Percentiles rank a stretch among this genome's conserved stretches.
These are phyloP conservation scores for Populus hybrid DNA, from an alignment of 441 rosid genomes.

Conservation along the genomic window DNA sequence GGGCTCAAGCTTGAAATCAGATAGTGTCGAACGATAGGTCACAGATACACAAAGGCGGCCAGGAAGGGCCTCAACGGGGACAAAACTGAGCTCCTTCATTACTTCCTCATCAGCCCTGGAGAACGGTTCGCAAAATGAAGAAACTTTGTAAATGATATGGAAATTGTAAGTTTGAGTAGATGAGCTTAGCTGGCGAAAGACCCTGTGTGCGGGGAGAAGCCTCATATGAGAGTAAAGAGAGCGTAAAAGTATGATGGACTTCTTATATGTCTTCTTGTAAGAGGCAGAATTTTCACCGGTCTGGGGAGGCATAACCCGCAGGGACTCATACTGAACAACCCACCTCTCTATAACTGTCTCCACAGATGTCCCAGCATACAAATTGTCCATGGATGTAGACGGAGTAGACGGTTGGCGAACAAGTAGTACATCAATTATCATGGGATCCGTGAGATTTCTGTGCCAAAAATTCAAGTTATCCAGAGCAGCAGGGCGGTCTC, in stretches of 20 bases:
- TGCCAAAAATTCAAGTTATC: slow-evolving; percentile 78
- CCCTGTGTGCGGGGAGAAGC: slow-evolving; percentile 73
- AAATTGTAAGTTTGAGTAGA: too few species aligned
- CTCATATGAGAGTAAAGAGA: slow-evolving; percentile 72
- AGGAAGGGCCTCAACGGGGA: too few species aligned
- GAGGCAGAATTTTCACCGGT: slow-evolving; percentile 21
- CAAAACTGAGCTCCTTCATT: too few species aligned
- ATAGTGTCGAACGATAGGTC: too few species aligned
- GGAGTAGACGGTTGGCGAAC: slow-evolving; percentile 37
- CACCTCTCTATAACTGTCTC: slow-evolving; percentile 89
- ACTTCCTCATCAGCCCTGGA: too few species aligned
- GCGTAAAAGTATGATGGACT: slow-evolving; percentile 63
- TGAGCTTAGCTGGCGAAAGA: slow-evolving; percentile 64
- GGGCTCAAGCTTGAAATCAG: too few species aligned
- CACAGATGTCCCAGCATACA: slow-evolving; percentile 20
- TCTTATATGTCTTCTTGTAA: slow-evolving; percentile 77
- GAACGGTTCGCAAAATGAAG: too few species aligned
- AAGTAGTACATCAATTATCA: slow-evolving; percentile 75
- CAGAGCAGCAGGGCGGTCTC: slow-evolving; percentile 73
- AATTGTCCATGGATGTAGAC: slow-evolving; percentile 35
- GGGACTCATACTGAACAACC: slow-evolving; percentile 72
- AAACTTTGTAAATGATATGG: too few species aligned
- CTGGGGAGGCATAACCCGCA: slow-evolving; percentile 39
- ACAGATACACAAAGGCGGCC: too few species aligned
- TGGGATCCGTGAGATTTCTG: slow-evolving; percentile 60